Evolutionary conservation across 257 asterid species (phyloP), one percentile per base, ranked within the genome.

Genomic region (Ehretia macrophylla): DNA sequence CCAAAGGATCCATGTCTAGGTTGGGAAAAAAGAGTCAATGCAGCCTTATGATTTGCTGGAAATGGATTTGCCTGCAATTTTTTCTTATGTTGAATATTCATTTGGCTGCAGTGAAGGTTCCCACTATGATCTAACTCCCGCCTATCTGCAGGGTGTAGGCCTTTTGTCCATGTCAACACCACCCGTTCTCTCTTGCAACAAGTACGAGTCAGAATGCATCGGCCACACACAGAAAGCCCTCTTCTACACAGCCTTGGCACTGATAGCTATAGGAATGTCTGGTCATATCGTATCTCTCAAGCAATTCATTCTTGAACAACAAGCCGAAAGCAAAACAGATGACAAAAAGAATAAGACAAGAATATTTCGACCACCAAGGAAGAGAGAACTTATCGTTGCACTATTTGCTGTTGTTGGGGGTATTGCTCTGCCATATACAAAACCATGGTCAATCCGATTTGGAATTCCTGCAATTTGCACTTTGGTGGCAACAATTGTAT

Each of bases 391-490:
- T 12, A 0, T 66, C 4, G 37, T 70, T 19, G 65, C 46, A 10
- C 23, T 75, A 19, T 12, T 68, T 18, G 60, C 81, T 5, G 19
- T 72, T 37, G 10, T 68, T 23, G 89, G 72, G 62, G 66, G 69
- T n/a, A 54, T 79, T 56, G 80, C 76, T 20, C 78, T 82, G 3
- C 88, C 89, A 1, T 79, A 79, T 58, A 63, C 82, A 60, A 78
- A 72, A 8, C 87, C 73, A 0, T 85, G 94, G 90, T 42, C 58
- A 6, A 39, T 69, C 39, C 75, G 76, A 5, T 82, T 85, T 53
- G 87, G 84, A 19, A 68, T 82, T 10, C 84, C 90, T 0, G 90
- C 84, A 39, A 68, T 72, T 8, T 78, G 77, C 68, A 66, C 76
- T 12, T 64, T 54, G 5, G 37, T 71, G 45, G 85, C 84, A 11